Percentiles rank a stretch among this genome's conserved stretches.
Evolutionary conservation across 2,329 filamentous ascomycete genomes (phyloP).

Genomic region (Chrysoporthe austroafricana): DNA sequence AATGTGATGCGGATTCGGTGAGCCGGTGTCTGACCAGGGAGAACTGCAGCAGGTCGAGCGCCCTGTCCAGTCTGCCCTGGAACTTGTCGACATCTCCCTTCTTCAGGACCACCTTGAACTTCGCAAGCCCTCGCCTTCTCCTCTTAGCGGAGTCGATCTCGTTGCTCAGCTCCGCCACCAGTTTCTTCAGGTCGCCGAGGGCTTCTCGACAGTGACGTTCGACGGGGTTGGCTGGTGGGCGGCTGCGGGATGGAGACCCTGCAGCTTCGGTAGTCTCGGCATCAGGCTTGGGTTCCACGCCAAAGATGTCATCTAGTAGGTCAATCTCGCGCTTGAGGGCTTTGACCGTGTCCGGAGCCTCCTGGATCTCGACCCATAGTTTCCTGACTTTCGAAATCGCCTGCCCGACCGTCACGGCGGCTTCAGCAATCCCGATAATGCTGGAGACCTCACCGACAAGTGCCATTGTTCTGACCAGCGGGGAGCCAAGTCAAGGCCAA

Average conservation of each 20-base stretch:
- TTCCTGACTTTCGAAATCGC: slow-evolving; percentile 33
- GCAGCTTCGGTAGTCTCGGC: slow-evolving; percentile 14
- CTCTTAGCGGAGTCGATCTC: slow-evolving; percentile 3
- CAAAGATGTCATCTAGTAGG: slow-evolving; percentile 33
- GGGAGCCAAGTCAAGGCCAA: background rate
- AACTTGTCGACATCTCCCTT: slow-evolving; percentile 11
- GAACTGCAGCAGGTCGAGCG: background rate
- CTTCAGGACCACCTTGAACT: slow-evolving; percentile 8
- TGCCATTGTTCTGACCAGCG: background rate
- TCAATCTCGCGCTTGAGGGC: slow-evolving; percentile 31
- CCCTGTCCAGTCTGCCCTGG: slow-evolving; percentile 9
- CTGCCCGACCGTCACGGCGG: slow-evolving; percentile 31
- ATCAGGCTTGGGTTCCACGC: slow-evolving; percentile 29
- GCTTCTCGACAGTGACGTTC: slow-evolving; percentile 33
- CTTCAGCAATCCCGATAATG: slow-evolving; percentile 33
- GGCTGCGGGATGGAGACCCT: slow-evolving; percentile 16
- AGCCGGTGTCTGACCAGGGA: background rate
- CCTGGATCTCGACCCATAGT: slow-evolving; percentile 34
- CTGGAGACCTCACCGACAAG: slow-evolving; percentile 28
- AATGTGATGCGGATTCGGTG: background rate
- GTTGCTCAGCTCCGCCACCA: slow-evolving; percentile 31
- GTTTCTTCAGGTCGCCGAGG: slow-evolving; percentile 27
- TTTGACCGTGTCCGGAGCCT: slow-evolving; percentile 30
- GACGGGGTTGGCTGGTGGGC: slow-evolving; percentile 25
- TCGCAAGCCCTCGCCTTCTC: slow-evolving; percentile 1